These are phyloP conservation scores for Trametes maxima DNA, from an alignment of 768 basidiomycete species.

Conservation along the genomic window DNA sequence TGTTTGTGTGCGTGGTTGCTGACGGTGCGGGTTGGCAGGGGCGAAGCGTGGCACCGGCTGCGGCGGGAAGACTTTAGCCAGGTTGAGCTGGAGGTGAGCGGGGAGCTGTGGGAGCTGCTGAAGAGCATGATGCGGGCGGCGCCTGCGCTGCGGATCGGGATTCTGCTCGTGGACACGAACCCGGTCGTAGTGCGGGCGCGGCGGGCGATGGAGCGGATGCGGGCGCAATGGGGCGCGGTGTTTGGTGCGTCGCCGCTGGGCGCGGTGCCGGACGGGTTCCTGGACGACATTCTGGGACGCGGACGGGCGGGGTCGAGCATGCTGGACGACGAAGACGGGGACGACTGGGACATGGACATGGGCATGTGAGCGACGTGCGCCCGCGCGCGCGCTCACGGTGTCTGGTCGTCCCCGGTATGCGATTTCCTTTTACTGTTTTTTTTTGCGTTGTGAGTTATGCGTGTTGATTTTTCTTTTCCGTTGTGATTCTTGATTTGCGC, in stretches of 20 bases:
- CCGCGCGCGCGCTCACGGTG: background rate
- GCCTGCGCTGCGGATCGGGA: slow-evolving; percentile 58
- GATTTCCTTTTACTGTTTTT: slow-evolving; percentile 9
- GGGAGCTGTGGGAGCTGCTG: slow-evolving; percentile 68
- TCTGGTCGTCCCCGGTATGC: slow-evolving; percentile 1
- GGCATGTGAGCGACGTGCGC: background rate
- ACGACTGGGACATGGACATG: slow-evolving; percentile 24
- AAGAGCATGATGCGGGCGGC: slow-evolving; percentile 78
- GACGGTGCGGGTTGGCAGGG: slow-evolving; percentile 50
- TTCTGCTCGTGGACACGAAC: slow-evolving; percentile 60
- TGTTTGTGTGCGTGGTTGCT: slow-evolving; percentile 16
- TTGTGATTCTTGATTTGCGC: background rate
- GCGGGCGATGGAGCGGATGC: slow-evolving; percentile 58
- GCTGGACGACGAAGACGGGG: slow-evolving; percentile 7
- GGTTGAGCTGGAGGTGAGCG: slow-evolving; percentile 68
- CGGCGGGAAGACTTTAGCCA: slow-evolving; percentile 91
- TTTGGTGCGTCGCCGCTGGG: slow-evolving; percentile 68
- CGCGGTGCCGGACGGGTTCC: slow-evolving; percentile 60
- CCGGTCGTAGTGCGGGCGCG: slow-evolving; percentile 66
- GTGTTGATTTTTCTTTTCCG: background rate
- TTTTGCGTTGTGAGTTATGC: slow-evolving; percentile 9
- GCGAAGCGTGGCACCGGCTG: slow-evolving; percentile 91
- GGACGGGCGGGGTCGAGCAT: background rate
- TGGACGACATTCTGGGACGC: slow-evolving; percentile 58
- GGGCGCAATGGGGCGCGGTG: slow-evolving; percentile 40